Evolutionary conservation across 768 basidiomycete genomes (phyloP), one percentile per base, ranked within the genome.

Genomic region (Trametopsis cervina): DNA sequence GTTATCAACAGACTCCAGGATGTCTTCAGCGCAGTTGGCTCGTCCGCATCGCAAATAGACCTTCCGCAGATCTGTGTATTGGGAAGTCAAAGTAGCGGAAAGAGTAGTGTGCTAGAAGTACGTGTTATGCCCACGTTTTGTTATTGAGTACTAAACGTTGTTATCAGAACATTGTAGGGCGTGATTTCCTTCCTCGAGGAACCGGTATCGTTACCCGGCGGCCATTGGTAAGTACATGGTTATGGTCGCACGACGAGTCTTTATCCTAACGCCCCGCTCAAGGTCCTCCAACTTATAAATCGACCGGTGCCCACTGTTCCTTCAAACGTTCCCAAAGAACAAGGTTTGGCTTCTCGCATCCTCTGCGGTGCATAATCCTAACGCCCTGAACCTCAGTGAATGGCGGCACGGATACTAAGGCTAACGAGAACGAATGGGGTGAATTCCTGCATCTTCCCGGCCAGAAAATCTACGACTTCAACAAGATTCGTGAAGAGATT

Each of bases 141-240:
- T 18, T 27, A 15, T 2, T 22, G 23, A 39, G 12, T 37, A 3
- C 13, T 43, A 22, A 38, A 22, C 35, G n/a, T 25, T 49, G 5
- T 40, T 50, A 7, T 43, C 29, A 95, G 92, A 96, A 98, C 70
- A 93, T 97, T 56, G 94, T 97, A 47, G 96, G 96, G 50, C 81
- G 95, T 57, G 96, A 99, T 68, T 99, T 99, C 76, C 66, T 99
- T 63, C 96, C 96, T 68, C 89, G 96, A 75, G 96, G 96, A 65
- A 89, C 93, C 47, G 95, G 95, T 69, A 99, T 99, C 61, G 95
- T 99, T 67, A 98, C 95, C 43, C 81, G 95, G 62, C 81, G 96
- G 64, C 96, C 96, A 47, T 71, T 99, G 68, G 94, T 95, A 65
- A 59, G 83, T 59, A 21, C 35, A 24, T 47, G 46, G 11, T 20